A percentile compares a stretch with the other conserved stretches of the same genome.
Conservation (phyloP, 2,329 filamentous ascomycete species). For the Ophiocordyceps australis region DNA sequence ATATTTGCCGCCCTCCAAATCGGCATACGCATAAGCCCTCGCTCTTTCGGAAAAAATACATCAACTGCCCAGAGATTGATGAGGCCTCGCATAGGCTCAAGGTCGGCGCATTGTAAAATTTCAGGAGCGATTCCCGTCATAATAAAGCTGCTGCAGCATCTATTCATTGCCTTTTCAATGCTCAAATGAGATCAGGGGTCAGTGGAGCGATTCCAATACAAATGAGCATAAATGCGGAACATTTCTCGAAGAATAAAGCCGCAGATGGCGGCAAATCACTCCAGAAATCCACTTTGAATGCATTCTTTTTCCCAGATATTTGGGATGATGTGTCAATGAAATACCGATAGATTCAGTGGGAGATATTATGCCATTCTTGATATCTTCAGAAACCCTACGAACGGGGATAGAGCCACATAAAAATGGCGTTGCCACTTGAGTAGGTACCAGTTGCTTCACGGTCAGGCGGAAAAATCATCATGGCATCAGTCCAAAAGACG, state of each 20-base stretch:
- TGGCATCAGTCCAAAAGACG: too few relatives aligned
- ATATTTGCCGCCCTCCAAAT: conserved; percentile 15
- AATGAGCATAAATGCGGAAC: conserved; percentile 88
- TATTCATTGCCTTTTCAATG: conserved; percentile 59
- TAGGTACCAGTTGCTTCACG: too few relatives aligned
- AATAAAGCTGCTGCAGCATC: conserved; percentile 66
- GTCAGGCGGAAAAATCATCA: too few relatives aligned
- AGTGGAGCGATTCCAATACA: conserved; percentile 85
- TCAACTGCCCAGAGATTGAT: conserved; percentile 78
- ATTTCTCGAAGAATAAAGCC: conserved; percentile 87
- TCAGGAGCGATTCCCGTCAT: conserved; percentile 58
- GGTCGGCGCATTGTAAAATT: conserved; percentile 65
- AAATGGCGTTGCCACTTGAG: too few relatives aligned
- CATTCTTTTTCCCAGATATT: conserved; percentile 38
- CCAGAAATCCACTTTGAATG: conserved; percentile 73
- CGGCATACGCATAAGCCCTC: conserved; percentile 39
- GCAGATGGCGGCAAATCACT: conserved; percentile 68
- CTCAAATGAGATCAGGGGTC: conserved; percentile 65
- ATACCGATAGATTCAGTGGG: conserved; percentile 57
- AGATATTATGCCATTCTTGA: conserved; percentile 69
- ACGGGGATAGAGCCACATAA: too few relatives aligned
- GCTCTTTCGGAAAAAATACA: conserved; percentile 58
- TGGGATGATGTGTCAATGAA: conserved; percentile 39
- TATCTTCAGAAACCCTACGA: conserved; percentile 88
- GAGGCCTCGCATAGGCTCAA: conserved; percentile 81